Evolutionary conservation across 176 grass and related monocot species (phyloP), one percentile per base, ranked within the genome.

Genomic region (Raddia guianensis): DNA sequence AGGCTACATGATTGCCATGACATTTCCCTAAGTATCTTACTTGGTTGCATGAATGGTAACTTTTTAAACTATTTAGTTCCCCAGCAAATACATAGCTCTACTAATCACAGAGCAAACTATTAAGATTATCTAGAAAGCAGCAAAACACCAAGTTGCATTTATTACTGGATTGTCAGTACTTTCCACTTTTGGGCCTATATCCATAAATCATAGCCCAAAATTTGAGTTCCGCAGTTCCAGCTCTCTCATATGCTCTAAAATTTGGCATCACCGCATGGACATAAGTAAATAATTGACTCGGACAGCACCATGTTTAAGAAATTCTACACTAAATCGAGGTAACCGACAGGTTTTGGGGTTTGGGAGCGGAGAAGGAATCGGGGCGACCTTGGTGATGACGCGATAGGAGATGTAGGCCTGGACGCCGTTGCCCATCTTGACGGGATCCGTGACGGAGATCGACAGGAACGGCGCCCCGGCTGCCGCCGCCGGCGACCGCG

Each of bases 361-460:
- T 67, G 12, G 12, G 33, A 63, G 8, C 48, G 49, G 48, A 46
- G 78, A 84, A 55, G 19, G 63, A 86, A 57, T 63, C 48, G 55
- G 68, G 68, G 58, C 64, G 52, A 99, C 96, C 93, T 91, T 99
- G 63, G 96, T 93, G 72, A 99, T 95, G 82, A 96, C 93, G 51
- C 96, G 93, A 79, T 95, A 99, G 50, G 96, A 99, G 90, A 99
- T 99, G 82, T 99, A 99, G 73, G 93, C 42, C 83, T 99, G 96
- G 58, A 99, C 96, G 67, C 96, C 93, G 67, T 88, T 93, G 16
- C 96, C 93, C 89, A 99, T 83, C 91, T 93, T 99, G 45, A 99
- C 96, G 76, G 96, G 96, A 84, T 99, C 96, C 56, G 89, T 99
- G 40, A 99, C 96, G 58, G 90, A 91, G 42, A 95, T 80, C 47